A percentile compares a stretch with the other conserved stretches of the same genome.
phyloP scores from a whole-genome alignment of 2,329 filamentous ascomycete species.

The Aspergillus sp. region DNA sequence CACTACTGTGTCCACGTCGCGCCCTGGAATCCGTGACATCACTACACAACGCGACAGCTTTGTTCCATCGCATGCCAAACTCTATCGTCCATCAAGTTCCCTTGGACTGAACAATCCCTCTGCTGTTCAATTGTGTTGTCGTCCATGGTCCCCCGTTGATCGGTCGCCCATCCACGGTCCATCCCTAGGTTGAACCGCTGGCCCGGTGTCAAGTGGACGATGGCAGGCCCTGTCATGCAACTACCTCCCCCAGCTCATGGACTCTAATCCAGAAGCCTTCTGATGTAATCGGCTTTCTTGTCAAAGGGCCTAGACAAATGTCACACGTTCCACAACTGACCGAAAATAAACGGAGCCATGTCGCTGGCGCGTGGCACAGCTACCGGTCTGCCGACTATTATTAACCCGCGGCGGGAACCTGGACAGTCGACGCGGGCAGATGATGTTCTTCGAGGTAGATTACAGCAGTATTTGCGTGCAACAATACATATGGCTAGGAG shows the following conservation, averaged over 20 bases:
- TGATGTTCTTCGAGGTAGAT: neutral
- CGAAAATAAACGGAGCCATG: slow-evolving; percentile 1
- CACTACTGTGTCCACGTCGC: neutral
- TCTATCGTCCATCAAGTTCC: neutral
- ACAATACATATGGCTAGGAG: neutral
- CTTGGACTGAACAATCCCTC: neutral
- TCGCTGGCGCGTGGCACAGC: neutral
- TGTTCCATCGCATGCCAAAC: neutral
- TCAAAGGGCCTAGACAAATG: neutral
- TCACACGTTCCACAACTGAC: neutral
- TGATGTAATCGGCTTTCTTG: neutral
- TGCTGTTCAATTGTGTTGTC: too few relatives aligned
- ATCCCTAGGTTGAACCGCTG: neutral
- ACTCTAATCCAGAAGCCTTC: neutral
- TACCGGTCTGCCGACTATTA: slow-evolving; percentile 2
- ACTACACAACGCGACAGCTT: neutral
- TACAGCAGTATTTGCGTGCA: slow-evolving; percentile 1
- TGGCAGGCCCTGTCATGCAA: neutral
- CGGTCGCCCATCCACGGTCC: neutral
- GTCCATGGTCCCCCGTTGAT: too few relatives aligned
- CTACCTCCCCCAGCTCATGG: neutral
- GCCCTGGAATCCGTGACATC: neutral
- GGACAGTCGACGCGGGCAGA: neutral
- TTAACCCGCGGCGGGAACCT: neutral
- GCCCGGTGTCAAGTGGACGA: neutral